phyloP scores from a whole-genome alignment of 2,329 filamentous ascomycete genomes.

The Plectosphaerella plurivora region DNA sequence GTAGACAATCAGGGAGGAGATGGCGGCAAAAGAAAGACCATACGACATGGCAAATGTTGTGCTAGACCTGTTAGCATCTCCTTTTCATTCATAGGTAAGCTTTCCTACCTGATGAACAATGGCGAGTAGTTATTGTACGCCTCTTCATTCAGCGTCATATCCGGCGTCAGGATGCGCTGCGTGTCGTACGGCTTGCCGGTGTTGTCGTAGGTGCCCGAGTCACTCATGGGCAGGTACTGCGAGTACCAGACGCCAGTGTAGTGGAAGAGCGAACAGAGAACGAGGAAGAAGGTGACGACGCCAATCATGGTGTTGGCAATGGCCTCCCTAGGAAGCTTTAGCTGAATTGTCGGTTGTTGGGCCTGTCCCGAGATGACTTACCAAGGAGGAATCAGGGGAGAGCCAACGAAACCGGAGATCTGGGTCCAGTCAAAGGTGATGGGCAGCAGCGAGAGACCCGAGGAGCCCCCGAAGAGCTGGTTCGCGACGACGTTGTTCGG shows the following conservation, averaged over 20 bases:
- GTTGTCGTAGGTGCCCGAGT: constrained; percentile 68
- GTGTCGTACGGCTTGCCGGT: constrained; percentile 62
- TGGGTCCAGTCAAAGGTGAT: constrained; percentile 77
- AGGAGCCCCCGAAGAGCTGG: constrained; percentile 67
- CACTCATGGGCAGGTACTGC: constrained; percentile 63
- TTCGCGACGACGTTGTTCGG: constrained; percentile 66
- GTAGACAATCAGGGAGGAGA: constrained; percentile 65
- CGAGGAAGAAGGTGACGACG: constrained; percentile 60
- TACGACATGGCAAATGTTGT: constrained; percentile 69
- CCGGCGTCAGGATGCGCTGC: constrained; percentile 53
- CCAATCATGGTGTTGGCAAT: constrained; percentile 70
- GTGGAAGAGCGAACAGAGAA: constrained; percentile 56
- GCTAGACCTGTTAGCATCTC: constrained; percentile 28
- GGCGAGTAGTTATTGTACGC: constrained; percentile 66
- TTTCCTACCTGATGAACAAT: constrained; percentile 51
- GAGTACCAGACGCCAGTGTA: constrained; percentile 63
- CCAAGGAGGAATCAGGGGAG: constrained; percentile 67
- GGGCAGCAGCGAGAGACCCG: constrained; percentile 63
- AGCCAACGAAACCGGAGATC: constrained; percentile 63
- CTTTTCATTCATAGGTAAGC: constrained; percentile 7
- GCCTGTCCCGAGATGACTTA: constrained; percentile 23
- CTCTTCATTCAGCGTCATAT: constrained; percentile 57
- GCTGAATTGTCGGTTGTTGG: background rate
- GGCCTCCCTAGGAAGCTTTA: constrained; percentile 47
- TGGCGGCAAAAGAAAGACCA: constrained; percentile 68